These are phyloP conservation scores for Geotrichum klebahnii DNA, from an alignment of 1,139 yeast species.

Conservation along the genomic window DNA sequence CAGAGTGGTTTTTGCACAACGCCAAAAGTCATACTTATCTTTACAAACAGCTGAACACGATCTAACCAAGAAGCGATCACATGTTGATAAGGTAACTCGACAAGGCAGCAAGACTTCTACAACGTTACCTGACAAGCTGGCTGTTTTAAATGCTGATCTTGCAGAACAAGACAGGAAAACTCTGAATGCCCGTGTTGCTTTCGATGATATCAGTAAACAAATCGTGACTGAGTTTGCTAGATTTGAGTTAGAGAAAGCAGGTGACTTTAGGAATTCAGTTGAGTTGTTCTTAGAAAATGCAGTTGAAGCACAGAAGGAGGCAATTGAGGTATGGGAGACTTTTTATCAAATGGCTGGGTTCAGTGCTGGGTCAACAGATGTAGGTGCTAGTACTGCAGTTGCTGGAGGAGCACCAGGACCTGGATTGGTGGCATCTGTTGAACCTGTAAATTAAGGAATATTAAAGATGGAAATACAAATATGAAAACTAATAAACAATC, in stretches of 20 bases:
- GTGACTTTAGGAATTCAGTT: conserved; percentile 83
- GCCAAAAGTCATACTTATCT: conserved; percentile 64
- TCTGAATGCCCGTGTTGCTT: conserved; percentile 52
- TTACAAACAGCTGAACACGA: conserved; percentile 53
- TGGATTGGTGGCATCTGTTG: too few relatives aligned
- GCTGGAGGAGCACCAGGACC: neutral
- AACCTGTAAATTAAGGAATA: neutral
- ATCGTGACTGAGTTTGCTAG: conserved; percentile 64
- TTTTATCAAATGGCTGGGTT: conserved; percentile 37
- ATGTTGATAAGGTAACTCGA: conserved; percentile 48
- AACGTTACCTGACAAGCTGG: conserved; percentile 61
- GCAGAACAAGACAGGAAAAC: conserved; percentile 57
- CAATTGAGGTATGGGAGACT: conserved; percentile 93
- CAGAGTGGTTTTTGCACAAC: conserved; percentile 67
- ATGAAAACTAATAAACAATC: too few relatives aligned
- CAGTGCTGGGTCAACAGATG: neutral
- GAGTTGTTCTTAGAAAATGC: conserved; percentile 89
- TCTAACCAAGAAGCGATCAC: conserved; percentile 45
- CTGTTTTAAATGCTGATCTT: conserved; percentile 54
- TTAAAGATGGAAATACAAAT: neutral
- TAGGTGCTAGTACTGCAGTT: neutral
- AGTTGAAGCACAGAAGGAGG: conserved; percentile 89
- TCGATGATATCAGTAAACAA: conserved; percentile 57
- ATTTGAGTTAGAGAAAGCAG: conserved; percentile 73
- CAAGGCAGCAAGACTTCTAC: conserved; percentile 46